Conservation (phyloP, 2,329 filamentous ascomycete species). For the Madurella mycetomatis region DNA sequence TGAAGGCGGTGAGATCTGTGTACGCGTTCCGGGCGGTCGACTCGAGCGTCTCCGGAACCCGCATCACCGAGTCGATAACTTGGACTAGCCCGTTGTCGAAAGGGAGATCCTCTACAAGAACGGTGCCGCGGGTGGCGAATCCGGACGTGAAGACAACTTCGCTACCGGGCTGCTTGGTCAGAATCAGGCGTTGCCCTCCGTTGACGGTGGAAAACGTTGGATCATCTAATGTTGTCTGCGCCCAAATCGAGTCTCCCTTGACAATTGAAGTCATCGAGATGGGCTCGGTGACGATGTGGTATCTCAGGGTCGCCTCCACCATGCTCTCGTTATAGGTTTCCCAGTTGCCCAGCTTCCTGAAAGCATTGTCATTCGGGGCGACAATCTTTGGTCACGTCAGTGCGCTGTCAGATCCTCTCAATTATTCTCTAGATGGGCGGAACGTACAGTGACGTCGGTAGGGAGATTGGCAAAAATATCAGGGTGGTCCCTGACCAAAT, state of each 20-base stretch:
- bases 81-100: slow-evolving; percentile 50
- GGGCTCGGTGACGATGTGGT: slow-evolving; percentile 55
- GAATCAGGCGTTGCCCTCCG: slow-evolving; percentile 44
- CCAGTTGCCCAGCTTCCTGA: slow-evolving; percentile 19
- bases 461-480: slow-evolving; percentile 15
- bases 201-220: slow-evolving; percentile 44
- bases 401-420: too few species aligned
- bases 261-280: slow-evolving; percentile 39
- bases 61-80: slow-evolving; percentile 48
- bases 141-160: slow-evolving; percentile 39
- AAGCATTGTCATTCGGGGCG: slow-evolving; percentile 20
- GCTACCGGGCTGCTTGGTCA: slow-evolving; percentile 42
- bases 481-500: slow-evolving; percentile 14
- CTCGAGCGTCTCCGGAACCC: slow-evolving; percentile 40
- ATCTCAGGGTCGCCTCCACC: slow-evolving; percentile 32
- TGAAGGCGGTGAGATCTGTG: slow-evolving; percentile 37
- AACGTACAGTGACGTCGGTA: slow-evolving; percentile 10
- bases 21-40: slow-evolving; percentile 33
- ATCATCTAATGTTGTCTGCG: slow-evolving; percentile 41
- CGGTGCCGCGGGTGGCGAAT: slow-evolving; percentile 40
- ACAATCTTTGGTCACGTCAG: not conserved
- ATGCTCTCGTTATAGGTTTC: slow-evolving; percentile 5
- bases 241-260: slow-evolving; percentile 37
- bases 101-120: slow-evolving; percentile 40
- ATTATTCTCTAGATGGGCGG: not conserved